Percentiles rank a stretch among this genome's conserved stretches.
phyloP scores from a whole-genome alignment of 2,329 filamentous ascomycete species.

The Clarireedia homoeocarpa region DNA sequence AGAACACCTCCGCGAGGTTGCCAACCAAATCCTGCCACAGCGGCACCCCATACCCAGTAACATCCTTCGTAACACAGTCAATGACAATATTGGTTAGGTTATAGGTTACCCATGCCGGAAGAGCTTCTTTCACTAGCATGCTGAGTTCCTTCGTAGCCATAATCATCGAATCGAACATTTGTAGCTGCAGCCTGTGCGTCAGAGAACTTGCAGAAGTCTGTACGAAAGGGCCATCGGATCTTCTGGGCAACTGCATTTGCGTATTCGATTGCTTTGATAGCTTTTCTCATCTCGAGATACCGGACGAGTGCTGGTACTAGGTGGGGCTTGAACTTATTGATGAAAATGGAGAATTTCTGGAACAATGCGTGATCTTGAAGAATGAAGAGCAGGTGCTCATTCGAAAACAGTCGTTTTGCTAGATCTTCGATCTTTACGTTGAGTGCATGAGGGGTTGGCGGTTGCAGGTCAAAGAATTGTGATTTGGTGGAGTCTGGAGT shows the following conservation, averaged over 20 bases:
- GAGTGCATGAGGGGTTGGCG: background rate
- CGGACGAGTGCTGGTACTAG: constrained; percentile 3
- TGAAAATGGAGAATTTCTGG: constrained; percentile 15
- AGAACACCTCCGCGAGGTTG: constrained; percentile 67
- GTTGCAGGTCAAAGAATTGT: background rate
- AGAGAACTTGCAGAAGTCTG: background rate
- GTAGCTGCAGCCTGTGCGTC: background rate
- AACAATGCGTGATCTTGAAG: constrained; percentile 15
- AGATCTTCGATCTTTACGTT: constrained; percentile 14
- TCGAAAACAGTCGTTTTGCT: constrained; percentile 11
- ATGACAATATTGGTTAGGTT: constrained; percentile 61
- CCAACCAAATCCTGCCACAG: constrained; percentile 61
- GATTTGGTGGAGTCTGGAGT: background rate
- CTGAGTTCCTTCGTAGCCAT: background rate
- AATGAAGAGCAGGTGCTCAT: constrained; percentile 18
- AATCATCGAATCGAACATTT: background rate
- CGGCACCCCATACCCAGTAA: constrained; percentile 57
- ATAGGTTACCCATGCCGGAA: constrained; percentile 63
- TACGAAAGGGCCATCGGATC: constrained; percentile 18
- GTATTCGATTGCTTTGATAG: constrained; percentile 22
- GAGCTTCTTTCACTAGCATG: constrained; percentile 40
- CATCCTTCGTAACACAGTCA: constrained; percentile 54
- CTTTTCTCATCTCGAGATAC: constrained; percentile 21
- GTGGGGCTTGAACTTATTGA: constrained; percentile 17
- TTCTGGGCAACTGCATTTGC: constrained; percentile 18